Evolutionary conservation across 139 green algal genomes (phyloP), one percentile per base, ranked within the genome.

Genomic region (Volvox reticuliferus): DNA sequence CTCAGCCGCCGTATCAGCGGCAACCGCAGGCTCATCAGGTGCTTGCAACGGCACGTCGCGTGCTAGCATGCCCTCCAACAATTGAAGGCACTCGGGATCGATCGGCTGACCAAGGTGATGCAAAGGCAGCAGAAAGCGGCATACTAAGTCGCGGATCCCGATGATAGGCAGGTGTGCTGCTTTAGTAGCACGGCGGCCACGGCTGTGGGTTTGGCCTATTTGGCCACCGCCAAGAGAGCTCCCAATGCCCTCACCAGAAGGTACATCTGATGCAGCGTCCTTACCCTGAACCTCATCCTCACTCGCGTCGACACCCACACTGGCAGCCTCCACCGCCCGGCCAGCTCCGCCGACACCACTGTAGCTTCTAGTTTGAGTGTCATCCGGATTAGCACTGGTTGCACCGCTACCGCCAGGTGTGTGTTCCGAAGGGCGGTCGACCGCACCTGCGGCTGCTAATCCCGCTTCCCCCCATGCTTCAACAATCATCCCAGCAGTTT

Each of bases 61-160:
- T 18, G 12, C 24, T 24, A 78, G 67, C 67, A 80, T 80, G 67
- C 14, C 55, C 82, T 80, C 83, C 67, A 81, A 0, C 30, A 89
- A 37, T 26, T 24, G 28, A 20, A 80, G 30, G 65, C 35, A 89
- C 12, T 68, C 67, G 36, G 67, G 24, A 35, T 67, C 22, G 14
- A 89, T 26, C 6, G 67, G 83, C 83, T 89, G 83, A 44, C 36
- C 83, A 1, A 81, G 67, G 30, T 68, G 67, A 20, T 37, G 36
- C 36, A 89, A 68, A 3, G 83, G 83, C 83, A 89, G 67, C 68
- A 89, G 83, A 16, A 89, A 26, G 5, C 82, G 63, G 2, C 26
- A 88, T 24, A 88, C 82, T 32, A 88, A 62, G 82, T 88, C 82
- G 1, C 62, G 82, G 63, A 88, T 13, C 9, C 33, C 68, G 1